Percentiles rank a stretch among this genome's conserved stretches.
Conservation (phyloP, 371 early-diverging fungal genomes). For the Circinella minor region DNA sequence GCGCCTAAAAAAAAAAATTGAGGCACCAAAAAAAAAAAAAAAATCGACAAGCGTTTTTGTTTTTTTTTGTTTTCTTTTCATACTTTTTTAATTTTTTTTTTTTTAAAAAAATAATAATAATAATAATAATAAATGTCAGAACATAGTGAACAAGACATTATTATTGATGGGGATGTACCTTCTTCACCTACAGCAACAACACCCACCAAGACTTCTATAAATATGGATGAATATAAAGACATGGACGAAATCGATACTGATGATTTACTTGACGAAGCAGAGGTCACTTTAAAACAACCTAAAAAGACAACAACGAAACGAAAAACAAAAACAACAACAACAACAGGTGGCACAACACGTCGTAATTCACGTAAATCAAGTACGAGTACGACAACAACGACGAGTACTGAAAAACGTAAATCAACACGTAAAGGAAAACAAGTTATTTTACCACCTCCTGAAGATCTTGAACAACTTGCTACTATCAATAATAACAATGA, state of each 20-base stretch:
- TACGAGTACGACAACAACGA: not conserved
- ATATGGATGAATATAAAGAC: constrained; percentile 17
- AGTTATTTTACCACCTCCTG: constrained; percentile 3
- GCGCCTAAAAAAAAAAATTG: no score
- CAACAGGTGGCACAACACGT: not conserved
- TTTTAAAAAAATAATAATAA: not conserved
- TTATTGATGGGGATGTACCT: constrained; percentile 17
- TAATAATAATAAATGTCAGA: constrained; percentile 18
- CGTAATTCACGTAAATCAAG: constrained; percentile 11
- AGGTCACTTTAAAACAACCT: constrained; percentile 13
- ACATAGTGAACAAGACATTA: constrained; percentile 24
- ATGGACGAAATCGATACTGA: constrained; percentile 34
- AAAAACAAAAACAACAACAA: constrained; percentile 10
- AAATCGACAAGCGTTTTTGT: no score
- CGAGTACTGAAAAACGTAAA: not conserved
- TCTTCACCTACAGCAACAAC: not conserved
- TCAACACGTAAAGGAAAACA: constrained; percentile 2
- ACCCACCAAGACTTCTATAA: not conserved
- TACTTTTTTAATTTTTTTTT: no score
- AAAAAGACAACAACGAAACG: constrained; percentile 7
- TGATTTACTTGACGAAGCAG: constrained; percentile 31
- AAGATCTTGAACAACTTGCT: not conserved
- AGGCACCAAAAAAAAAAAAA: no score
- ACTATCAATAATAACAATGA: not conserved
- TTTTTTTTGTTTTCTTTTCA: no score